These are phyloP conservation scores for Phytophthora citricola DNA, from an alignment of 352 stramenopile species.

Conservation along the genomic window DNA sequence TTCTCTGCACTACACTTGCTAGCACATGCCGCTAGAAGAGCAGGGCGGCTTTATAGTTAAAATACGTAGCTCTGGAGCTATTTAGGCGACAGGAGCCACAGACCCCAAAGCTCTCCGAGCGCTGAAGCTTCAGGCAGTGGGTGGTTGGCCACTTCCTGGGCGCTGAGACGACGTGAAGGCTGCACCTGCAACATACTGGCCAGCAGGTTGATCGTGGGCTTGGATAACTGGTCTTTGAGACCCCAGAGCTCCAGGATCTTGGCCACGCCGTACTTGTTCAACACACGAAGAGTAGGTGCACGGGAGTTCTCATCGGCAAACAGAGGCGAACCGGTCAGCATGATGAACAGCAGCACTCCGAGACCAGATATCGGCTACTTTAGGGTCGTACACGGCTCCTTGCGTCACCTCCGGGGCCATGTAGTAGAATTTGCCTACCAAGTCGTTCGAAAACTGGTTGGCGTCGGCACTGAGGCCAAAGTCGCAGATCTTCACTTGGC, in stretches of 20 bases:
- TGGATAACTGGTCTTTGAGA: slow-evolving; percentile 40
- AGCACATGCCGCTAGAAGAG: slow-evolving; percentile 25
- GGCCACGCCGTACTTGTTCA: slow-evolving; percentile 55
- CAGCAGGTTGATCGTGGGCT: slow-evolving; percentile 49
- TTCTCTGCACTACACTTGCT: slow-evolving; percentile 30
- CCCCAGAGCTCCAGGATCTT: slow-evolving; percentile 71
- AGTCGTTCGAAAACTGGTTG: slow-evolving; percentile 38
- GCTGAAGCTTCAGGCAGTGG: slow-evolving; percentile 8
- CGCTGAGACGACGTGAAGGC: slow-evolving; percentile 40
- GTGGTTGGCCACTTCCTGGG: slow-evolving; percentile 43
- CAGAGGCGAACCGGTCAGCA: slow-evolving; percentile 68
- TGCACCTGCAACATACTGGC: slow-evolving; percentile 57
- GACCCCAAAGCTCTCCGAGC: background rate
- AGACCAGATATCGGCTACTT: slow-evolving; percentile 75
- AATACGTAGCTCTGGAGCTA: slow-evolving; percentile 7
- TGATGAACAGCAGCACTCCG: slow-evolving; percentile 72
- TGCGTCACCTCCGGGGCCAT: slow-evolving; percentile 69
- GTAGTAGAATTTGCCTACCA: slow-evolving; percentile 78
- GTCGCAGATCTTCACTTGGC: slow-evolving; percentile 64
- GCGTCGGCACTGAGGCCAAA: slow-evolving; percentile 68
- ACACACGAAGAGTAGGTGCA: slow-evolving; percentile 54
- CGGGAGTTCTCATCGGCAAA: slow-evolving; percentile 40
- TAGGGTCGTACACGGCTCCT: slow-evolving; percentile 50
- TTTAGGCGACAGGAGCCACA: slow-evolving; percentile 16
- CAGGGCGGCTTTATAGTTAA: slow-evolving; percentile 16